Base-by-base conservation (phyloP, 176 grass and related monocot genomes). In the Eleusine coracana region DNA sequence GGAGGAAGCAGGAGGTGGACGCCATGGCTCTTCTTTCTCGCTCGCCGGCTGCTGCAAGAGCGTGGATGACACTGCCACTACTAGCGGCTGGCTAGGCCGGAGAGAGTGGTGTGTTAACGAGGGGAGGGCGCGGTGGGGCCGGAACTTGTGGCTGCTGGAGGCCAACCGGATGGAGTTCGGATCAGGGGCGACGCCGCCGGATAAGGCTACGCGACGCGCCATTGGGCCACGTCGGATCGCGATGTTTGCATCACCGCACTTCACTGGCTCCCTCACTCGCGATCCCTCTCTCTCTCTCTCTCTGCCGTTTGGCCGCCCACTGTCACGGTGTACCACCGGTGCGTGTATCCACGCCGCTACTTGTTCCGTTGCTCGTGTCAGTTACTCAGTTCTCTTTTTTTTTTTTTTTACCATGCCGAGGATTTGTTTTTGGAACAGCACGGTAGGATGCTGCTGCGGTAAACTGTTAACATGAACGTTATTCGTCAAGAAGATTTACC, bases 1-100 rank as follows among this genome's bases (percentile, higher is more conserved):
- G 88, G 72, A 98, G 86, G 85, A 98, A 90, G 90, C 96, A 98
- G 64, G 93, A 83, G 81, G 92, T 90, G 62, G 92, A 93, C 70
- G 92, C 96, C 96, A 98, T 98, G 17, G 81, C 48, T 25, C 25
- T 25, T 25, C 25, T 25, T 25, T 25, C 25, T 25, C 25, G 25
- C 25, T 25, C 25, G 0, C 25, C 25, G 25, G 25, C 25, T 25
- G 25, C 25, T 25, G 25, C 25, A 25, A 25, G 25, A 25, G 25
- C 25, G 25, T 25, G 25, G 25, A 25, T 25, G 25, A 25, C 25
- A 25, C 25, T 25, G 25, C 25, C 25, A 25, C 25, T 25, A 25
- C 25, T 25, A 25, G 25, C 25, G 25, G 25, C 25, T 25, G 25
- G 25, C 25, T 25, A 25, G 25, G 25, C 25, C 25, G 25, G 25